These are phyloP conservation scores for Kodamaea anthophila DNA, from an alignment of 1,139 yeast species.

Conservation along the genomic window DNA sequence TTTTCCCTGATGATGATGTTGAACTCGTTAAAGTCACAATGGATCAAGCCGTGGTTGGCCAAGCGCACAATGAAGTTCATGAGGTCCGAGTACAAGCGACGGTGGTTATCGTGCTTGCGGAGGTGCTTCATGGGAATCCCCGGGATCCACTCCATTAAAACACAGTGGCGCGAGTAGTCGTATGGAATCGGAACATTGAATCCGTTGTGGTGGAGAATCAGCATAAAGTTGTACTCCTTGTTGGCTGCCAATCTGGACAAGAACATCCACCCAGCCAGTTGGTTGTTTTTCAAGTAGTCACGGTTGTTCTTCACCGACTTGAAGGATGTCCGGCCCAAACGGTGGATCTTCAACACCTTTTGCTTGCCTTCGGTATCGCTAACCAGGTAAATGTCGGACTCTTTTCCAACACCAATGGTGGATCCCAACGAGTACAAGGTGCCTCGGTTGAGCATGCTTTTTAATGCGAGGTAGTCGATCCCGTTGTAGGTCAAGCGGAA, in stretches of 20 bases:
- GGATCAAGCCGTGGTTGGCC: conserved; percentile 86
- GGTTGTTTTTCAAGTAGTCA: conserved; percentile 73
- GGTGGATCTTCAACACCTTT: conserved; percentile 79
- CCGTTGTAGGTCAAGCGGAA: conserved; percentile 85
- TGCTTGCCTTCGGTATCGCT: conserved; percentile 61
- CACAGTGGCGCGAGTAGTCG: conserved; percentile 87
- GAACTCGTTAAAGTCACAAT: conserved; percentile 96
- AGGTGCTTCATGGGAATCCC: conserved; percentile 89
- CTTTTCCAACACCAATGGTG: conserved; percentile 95
- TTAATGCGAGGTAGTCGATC: conserved; percentile 84
- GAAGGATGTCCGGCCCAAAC: conserved; percentile 91
- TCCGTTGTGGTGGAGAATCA: conserved; percentile 62
- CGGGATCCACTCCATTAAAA: conserved; percentile 83
- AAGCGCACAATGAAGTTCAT: conserved; percentile 82
- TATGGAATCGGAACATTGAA: conserved; percentile 85
- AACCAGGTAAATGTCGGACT: conserved; percentile 89
- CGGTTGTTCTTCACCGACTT: conserved; percentile 88
- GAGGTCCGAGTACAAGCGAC: conserved; percentile 69
- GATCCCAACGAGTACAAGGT: conserved; percentile 75
- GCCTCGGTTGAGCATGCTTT: conserved; percentile 69
- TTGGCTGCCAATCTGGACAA: conserved; percentile 85
- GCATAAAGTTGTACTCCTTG: conserved; percentile 87
- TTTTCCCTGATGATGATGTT: conserved; percentile 79
- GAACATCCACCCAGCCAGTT: conserved; percentile 83
- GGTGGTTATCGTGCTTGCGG: conserved; percentile 60